Base-by-base conservation (phyloP, 495 filamentous ascomycete species). In the Penicillium robsamsonii region DNA sequence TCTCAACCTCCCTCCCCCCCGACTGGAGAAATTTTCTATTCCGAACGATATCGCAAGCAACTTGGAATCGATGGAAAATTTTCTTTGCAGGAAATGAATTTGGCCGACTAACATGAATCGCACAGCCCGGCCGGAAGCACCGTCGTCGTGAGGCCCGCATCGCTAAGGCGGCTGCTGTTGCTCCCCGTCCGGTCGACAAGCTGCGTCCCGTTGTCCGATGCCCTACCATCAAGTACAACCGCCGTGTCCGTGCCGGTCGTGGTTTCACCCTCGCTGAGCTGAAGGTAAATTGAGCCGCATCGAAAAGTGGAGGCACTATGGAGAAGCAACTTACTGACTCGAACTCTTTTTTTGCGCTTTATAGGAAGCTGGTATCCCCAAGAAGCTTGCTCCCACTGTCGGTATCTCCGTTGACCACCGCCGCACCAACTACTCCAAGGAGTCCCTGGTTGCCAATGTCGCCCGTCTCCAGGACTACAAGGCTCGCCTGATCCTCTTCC, bases 181-280 rank as follows among this genome's bases (percentile, higher is more conserved):
- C 95, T 68, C 95, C 94, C 69, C 90, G 93, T 69, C 94, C 94
- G 61, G 90, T 96, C 75, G 94, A 98, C 85, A 92, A 90, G 81
- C 85, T 98, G 64, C 86, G 93, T 68, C 94, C 94, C 60, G 80
- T 98, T 76, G 92, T 97, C 60, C 89, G 91, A 75, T 97, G 91
- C 86, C 91, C 92, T 66, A 87, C 84, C 50, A 77, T 96, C 84
- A 96, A 94, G 84, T 97, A 97, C 83, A 98, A 98, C 88, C 92
- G 94, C 70, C 92, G 92, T 71, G 88, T 96, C 65, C 88, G 95
- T 71, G 87, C 91, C 66, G 94, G 94, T 71, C 91, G 95, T 81
- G 94, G 94, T 67, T 98, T 98, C 86, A 89, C 94, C 59, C 84
- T 97, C 55, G 83, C 85, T 75, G 94, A 98, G 86, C 82, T 98